Base-by-base conservation (phyloP, 2,329 filamentous ascomycete species). In the Zasmidium citrigriseum region DNA sequence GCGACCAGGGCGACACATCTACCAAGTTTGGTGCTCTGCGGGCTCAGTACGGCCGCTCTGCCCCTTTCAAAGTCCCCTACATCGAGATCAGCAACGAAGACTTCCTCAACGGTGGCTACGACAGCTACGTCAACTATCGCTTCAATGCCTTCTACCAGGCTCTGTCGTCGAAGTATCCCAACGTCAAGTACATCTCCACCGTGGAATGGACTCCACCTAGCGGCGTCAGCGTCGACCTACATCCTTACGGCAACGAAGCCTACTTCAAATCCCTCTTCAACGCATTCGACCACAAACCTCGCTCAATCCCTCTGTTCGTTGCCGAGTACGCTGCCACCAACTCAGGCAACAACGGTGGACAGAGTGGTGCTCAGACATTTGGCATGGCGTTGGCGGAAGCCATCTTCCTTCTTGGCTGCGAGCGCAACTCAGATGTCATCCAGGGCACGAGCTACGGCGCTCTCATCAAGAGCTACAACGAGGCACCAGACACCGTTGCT, bases 21-120 rank as follows among this genome's bases (percentile, higher is more conserved):
- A 83, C 83, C 1, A 78, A 77, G 22, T 87, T 83, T 76, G 86
- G 86, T 14, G 77, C 80, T 2, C 72, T 80, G 5, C 83, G 86
- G 18, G 85, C 84, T 7, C 73, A 80, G 46, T 77, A 86, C 2
- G 87, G 87, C 2, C 82, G 88, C 64, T 80, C 84, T 0, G 78
- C 84, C 58, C 86, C 87, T 0, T 89, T 84, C 74, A 75, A 70
- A 25, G 77, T 89, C 50, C 76, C 80, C 10, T 86, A 83, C 64
- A 83, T 89, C 54, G 87, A 89, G 72, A 74, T 89, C 46, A 87
- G 87, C 58, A 89, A 89, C 69, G 87, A 89, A 69, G 87, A 89
- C 65, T 83, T 83, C 76, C 79, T 87, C 4, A 80, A 77, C 24
- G 64, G 57, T 10, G 81, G 79, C 66, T 68, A 66, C 63, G 68